Percentiles rank a stretch among this genome's conserved stretches.
Conservation (phyloP, 495 filamentous ascomycete genomes). For the Sabuloglossum arenarium region DNA sequence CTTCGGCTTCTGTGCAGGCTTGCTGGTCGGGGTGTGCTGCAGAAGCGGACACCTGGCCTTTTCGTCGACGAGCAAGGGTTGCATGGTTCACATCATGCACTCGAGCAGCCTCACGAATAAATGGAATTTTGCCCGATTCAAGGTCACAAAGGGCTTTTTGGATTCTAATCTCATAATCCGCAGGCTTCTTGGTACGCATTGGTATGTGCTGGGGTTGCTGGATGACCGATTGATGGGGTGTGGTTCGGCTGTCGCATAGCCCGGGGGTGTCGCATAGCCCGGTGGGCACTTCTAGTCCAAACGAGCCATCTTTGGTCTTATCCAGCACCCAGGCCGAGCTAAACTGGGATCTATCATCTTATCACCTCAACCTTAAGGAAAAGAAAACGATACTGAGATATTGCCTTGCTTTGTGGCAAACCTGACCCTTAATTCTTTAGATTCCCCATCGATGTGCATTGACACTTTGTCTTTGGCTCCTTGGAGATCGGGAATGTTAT, state of each 20-base stretch:
- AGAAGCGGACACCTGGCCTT: background rate
- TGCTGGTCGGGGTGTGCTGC: background rate
- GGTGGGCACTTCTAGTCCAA: background rate
- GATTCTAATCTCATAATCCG: background rate
- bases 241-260: background rate
- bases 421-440: background rate
- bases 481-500: background rate
- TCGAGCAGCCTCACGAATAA: background rate
- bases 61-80: background rate
- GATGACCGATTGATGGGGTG: background rate
- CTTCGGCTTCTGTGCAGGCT: background rate
- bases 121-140: background rate
- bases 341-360: background rate
- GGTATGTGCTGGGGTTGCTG: background rate
- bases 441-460: background rate
- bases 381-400: background rate
- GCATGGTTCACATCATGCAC: background rate
- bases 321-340: background rate
- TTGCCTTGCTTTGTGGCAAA: background rate
- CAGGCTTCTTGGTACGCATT: background rate
- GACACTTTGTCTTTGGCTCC: background rate
- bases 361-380: background rate
- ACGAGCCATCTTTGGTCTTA: background rate
- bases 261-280: no score
- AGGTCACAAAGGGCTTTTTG: background rate